Evolutionary conservation across 352 stramenopile genomes (phyloP), one percentile per base, ranked within the genome.

Genomic region (Phytophthora pisi): DNA sequence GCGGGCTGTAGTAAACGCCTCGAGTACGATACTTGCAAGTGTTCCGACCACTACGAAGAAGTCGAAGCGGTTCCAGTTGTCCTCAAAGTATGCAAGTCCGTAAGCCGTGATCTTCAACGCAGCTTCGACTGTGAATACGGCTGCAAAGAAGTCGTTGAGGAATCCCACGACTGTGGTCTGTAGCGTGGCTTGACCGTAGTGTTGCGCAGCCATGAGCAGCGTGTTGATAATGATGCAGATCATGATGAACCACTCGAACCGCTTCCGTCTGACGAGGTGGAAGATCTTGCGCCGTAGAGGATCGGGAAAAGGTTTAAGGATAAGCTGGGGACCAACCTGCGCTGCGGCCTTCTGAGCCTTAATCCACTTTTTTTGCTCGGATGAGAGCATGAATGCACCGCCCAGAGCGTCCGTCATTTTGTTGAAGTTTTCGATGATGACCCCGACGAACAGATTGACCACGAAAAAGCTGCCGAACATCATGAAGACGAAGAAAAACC

Each of bases 351-450:
- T 87, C 47, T 87, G 78, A 0, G 82, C 78, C 66, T 90, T 86
- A 40, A 97, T 90, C 90, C 90, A 97, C 53, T 93, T 92, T 57
- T 92, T 86, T 64, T 97, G 90, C 47, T 97, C 85, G 11, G 87
- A 74, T 2, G 93, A 97, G 52, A 98, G 73, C 60, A 93, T 65
- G 47, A 83, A 83, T 24, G 91, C 72, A 2, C 76, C 84, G 7
- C 81, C 86, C 1, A 95, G 55, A 23, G 78, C 70, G 0, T 69
- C 77, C 43, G 92, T 97, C 89, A 96, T 95, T 30, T 80, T 78
- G 51, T 97, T 97, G 63, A 97, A 98, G 59, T 97, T 97, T 57
- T 98, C 92, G 53, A 97, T 96, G 62, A 98, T 97, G 9, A 98
- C 89, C 8, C 93, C 93, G 0, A 98, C 84, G 65, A 98, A 98